Percentiles rank a stretch among this genome's conserved stretches.
Evolutionary conservation across 352 stramenopile species (phyloP).

Genomic region (Globisporangium lucens): DNA sequence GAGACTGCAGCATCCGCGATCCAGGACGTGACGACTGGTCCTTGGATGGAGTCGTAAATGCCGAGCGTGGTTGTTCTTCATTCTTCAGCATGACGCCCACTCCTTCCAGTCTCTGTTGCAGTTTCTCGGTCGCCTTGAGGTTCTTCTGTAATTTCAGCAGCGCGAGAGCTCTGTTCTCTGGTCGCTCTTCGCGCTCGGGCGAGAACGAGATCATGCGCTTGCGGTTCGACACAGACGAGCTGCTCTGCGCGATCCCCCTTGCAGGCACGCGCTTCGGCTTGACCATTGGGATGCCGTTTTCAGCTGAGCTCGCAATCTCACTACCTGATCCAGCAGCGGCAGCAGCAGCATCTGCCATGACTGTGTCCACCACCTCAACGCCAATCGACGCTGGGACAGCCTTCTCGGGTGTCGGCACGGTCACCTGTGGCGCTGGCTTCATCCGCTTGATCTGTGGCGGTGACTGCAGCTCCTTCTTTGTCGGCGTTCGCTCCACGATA

Average conservation of each 20-base stretch:
- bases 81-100: slow-evolving; percentile 15
- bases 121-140: slow-evolving; percentile 64
- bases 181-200: slow-evolving; percentile 50
- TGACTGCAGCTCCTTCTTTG: slow-evolving; percentile 33
- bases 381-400: slow-evolving; percentile 10
- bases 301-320: slow-evolving; percentile 1
- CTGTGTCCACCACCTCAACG: slow-evolving; percentile 3
- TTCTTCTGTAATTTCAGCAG: slow-evolving; percentile 68
- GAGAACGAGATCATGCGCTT: slow-evolving; percentile 86
- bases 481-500: slow-evolving; percentile 44
- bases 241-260: slow-evolving; percentile 65
- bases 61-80: slow-evolving; percentile 14
- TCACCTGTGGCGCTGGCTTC: slow-evolving; percentile 19
- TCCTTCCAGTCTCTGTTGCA: slow-evolving; percentile 58
- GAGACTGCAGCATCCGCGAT: slow-evolving; percentile 6
- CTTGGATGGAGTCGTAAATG: slow-evolving; percentile 19
- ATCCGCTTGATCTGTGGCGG: slow-evolving; percentile 18
- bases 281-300: slow-evolving; percentile 2
- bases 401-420: slow-evolving; percentile 32
- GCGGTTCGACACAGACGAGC: slow-evolving; percentile 55
- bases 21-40: neutral
- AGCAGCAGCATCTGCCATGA: neutral
- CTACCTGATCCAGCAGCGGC: neutral
- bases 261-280: slow-evolving; percentile 23
- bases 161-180: slow-evolving; percentile 49